A percentile compares a stretch with the other conserved stretches of the same genome.
phyloP scores from a whole-genome alignment of 202 grass and related monocot genomes.

The Carex arenaria region DNA sequence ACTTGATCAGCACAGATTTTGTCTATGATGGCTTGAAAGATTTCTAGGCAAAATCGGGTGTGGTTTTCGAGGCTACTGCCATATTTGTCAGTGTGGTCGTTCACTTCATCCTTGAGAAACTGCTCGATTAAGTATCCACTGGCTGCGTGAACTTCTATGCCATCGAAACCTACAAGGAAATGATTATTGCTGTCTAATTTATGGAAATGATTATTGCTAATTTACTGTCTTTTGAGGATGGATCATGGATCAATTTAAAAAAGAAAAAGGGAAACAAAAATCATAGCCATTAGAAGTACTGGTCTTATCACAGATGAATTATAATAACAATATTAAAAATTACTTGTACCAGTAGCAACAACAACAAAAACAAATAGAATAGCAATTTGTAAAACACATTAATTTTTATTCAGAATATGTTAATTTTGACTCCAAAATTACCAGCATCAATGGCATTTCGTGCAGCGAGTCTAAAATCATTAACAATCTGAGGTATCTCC shows the following conservation, averaged over 20 bases:
- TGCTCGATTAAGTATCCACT: conserved; percentile 19
- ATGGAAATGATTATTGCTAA: not conserved
- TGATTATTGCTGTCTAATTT: not conserved
- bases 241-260: not conserved
- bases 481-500: conserved; percentile 34
- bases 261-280: not conserved
- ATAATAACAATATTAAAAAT: not conserved
- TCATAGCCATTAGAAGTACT: not conserved
- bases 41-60: conserved; percentile 3
- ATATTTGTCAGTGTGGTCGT: conserved; percentile 6
- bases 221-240: not conserved
- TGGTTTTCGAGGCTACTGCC: conserved; percentile 7
- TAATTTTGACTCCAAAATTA: not conserved
- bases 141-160: conserved; percentile 16
- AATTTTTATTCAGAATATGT: not conserved
- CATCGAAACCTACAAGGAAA: conserved; percentile 12
- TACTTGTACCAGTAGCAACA: not conserved
- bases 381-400: not conserved
- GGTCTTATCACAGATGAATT: not conserved
- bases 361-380: not conserved
- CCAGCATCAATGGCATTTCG: conserved; percentile 49
- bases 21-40: not conserved
- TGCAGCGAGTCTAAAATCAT: conserved; percentile 47
- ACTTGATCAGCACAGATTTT: conserved; percentile 11
- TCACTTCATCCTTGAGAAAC: conserved; percentile 20